These are phyloP conservation scores for Aspergillus coremiiformis DNA, from an alignment of 495 filamentous ascomycete genomes.

Conservation along the genomic window DNA sequence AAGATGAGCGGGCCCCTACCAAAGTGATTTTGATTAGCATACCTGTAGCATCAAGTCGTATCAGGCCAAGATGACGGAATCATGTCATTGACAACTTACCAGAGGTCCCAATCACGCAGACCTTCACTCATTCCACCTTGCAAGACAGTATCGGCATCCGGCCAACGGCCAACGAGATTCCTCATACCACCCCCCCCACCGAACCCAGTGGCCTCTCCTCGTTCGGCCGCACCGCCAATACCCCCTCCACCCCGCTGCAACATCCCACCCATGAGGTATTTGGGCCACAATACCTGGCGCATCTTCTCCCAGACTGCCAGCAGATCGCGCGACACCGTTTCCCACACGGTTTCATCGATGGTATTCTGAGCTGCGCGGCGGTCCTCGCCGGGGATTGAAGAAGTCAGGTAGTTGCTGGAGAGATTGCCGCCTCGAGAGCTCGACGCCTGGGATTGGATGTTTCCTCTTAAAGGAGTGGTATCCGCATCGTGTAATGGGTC, in stretches of 20 bases:
- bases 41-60: neutral
- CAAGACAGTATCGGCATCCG: constrained; percentile 61
- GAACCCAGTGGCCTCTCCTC: constrained; percentile 56
- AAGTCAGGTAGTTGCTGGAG: constrained; percentile 65
- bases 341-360: constrained; percentile 96
- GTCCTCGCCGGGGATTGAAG: constrained; percentile 86
- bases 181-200: constrained; percentile 58
- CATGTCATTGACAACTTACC: constrained; percentile 40
- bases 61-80: neutral
- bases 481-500: constrained; percentile 70
- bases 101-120: constrained; percentile 92
- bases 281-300: constrained; percentile 94
- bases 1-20: constrained; percentile 84
- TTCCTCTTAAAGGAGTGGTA: constrained; percentile 71
- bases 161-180: constrained; percentile 59
- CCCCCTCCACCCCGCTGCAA: constrained; percentile 59
- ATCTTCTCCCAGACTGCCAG: constrained; percentile 95
- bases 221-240: constrained; percentile 57
- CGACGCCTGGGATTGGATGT: constrained; percentile 53
- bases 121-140: constrained; percentile 81
- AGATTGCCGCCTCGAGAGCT: constrained; percentile 40
- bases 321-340: constrained; percentile 84
- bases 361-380: constrained; percentile 87
- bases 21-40: neutral
- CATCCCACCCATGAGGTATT: constrained; percentile 77